Conservation (phyloP, 192 early-diverging fungal species). For the Coemansia sp. region DNA sequence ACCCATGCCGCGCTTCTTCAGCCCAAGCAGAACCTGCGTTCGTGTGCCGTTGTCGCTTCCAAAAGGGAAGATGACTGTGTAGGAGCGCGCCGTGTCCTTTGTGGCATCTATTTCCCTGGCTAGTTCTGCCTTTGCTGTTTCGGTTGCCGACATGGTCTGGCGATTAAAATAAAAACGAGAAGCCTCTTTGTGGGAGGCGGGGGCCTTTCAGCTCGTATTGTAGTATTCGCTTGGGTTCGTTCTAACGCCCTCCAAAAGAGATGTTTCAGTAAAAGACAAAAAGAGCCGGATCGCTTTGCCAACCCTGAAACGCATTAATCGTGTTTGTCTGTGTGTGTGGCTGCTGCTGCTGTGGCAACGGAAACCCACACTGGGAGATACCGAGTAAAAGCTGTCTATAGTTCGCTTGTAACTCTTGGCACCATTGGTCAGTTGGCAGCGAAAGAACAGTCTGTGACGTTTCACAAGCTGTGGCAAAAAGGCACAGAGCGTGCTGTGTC, state of each 20-base stretch:
- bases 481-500: neutral
- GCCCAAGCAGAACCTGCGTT: slow-evolving; percentile 61
- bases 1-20: slow-evolving; percentile 81
- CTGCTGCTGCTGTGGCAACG: no score
- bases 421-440: neutral
- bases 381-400: no score
- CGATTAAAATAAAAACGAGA: neutral
- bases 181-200: neutral
- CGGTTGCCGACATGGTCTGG: neutral
- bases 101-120: neutral
- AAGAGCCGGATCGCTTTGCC: no score
- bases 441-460: neutral
- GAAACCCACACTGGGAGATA: no score
- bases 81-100: slow-evolving; percentile 9
- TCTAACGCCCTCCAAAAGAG: no score
- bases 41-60: slow-evolving; percentile 7
- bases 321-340: no score
- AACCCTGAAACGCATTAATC: no score
- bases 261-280: no score
- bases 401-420: neutral
- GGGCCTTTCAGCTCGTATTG: neutral
- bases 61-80: slow-evolving; percentile 39
- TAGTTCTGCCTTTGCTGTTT: neutral
- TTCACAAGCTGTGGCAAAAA: neutral
- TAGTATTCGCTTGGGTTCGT: neutral